These are phyloP conservation scores for Hyparrhenia diplandra DNA, from an alignment of 176 grass and related monocot genomes.

Conservation along the genomic window DNA sequence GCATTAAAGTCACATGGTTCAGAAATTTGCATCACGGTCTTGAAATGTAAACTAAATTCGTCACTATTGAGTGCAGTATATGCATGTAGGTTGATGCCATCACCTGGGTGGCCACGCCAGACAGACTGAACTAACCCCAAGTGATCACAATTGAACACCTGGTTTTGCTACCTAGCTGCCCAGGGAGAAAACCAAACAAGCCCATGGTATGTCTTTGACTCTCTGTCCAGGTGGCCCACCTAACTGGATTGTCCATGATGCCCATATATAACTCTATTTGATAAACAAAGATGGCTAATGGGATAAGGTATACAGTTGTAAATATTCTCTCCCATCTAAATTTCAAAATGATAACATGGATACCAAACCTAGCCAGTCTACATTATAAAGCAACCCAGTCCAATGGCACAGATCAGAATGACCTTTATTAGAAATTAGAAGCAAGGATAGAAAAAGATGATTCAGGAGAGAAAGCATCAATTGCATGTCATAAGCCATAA, in stretches of 20 bases:
- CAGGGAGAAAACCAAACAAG: not conserved
- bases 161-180: not conserved
- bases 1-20: slow-evolving; percentile 2
- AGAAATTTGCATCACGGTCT: not conserved
- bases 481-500: not conserved
- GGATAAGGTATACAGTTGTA: not conserved
- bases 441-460: not conserved
- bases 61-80: not conserved
- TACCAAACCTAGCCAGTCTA: not conserved
- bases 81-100: not conserved
- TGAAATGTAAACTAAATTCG: not conserved
- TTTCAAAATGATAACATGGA: not conserved
- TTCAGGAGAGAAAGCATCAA: not conserved
- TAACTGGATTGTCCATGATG: not conserved
- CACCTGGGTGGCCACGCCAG: not conserved
- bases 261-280: not conserved
- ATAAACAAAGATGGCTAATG: not conserved
- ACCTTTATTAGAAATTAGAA: not conserved
- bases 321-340: not conserved
- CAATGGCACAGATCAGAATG: not conserved
- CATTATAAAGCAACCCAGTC: not conserved
- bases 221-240: not conserved
- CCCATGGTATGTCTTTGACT: not conserved
- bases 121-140: too few species aligned
- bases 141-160: too few species aligned